Evolutionary conservation across 192 early-diverging fungal species (phyloP), one percentile per base, ranked within the genome.

Genomic region (Coemansia erecta): DNA sequence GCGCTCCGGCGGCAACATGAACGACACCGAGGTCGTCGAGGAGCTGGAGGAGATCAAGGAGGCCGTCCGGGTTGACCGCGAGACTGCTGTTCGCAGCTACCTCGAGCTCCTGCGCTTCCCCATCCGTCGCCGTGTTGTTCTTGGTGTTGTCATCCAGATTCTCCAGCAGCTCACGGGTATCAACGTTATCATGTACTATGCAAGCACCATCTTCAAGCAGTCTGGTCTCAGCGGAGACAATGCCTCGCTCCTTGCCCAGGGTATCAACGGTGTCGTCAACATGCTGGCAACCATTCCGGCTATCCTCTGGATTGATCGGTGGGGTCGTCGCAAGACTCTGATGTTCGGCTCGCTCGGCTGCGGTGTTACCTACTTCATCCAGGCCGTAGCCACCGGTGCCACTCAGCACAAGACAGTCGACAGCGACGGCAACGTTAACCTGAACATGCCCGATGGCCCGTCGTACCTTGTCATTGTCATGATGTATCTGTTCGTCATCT

Each of bases 141-240:
- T 89, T 12, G 90, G 89, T 23, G 72, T 93, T n/a, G 64, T 76
- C 35, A 75, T 94, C 47, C 91, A 92, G 63, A 80, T 84, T 22
- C 87, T 90, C 66, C 88, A 90, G 61, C 92, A 94, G 71, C 72
- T 88, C 33, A 93, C 90, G 11, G 93, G 92, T 46, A 90, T 94
- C 79, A 96, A 94, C 71, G 85, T 89, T 46, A 86, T 91, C 47
- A 84, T 95, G 84, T 94, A 92, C 82, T 91, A 85, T 64, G 28
- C 28, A 31, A 84, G 85, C n/a, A 70, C 70, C 4, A 73, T 87
- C 17, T 86, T 89, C 73, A 64, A 81, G 66, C 81, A 86, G 55
- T 46, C 79, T 5, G 76, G 80, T 12, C 65, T 85, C 44, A 80
- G 56, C 42, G 72, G 74, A 39, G 39, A 72, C 50, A 73, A 81